Evolutionary conservation across 352 stramenopile genomes (phyloP).

Genomic region (Phytophthora rubi): DNA sequence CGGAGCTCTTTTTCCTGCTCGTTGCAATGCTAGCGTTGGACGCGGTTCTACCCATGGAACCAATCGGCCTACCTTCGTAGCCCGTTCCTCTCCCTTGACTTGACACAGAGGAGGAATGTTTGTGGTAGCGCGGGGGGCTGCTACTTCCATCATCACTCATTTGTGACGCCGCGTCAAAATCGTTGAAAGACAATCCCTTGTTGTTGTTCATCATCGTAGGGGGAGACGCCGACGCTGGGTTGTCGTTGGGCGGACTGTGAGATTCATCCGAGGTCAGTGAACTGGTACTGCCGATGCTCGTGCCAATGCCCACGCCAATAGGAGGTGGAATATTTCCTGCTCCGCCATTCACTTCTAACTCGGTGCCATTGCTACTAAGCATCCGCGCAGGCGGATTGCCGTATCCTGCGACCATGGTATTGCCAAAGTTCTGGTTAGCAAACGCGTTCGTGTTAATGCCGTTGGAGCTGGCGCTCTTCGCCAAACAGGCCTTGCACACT

Average conservation of each 20-base stretch:
- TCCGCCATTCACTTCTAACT: constrained; percentile 35
- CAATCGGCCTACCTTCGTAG: constrained; percentile 36
- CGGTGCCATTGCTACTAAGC: constrained; percentile 37
- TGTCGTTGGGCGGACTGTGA: constrained; percentile 45
- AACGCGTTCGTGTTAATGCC: constrained; percentile 6
- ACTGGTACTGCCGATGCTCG: constrained; percentile 52
- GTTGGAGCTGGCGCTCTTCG: constrained; percentile 55
- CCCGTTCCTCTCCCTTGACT: constrained; percentile 40
- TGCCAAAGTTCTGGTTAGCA: constrained; percentile 28
- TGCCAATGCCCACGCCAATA: constrained; percentile 25
- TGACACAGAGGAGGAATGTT: constrained; percentile 27
- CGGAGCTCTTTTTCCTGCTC: constrained; percentile 46
- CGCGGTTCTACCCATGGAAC: constrained; percentile 40
- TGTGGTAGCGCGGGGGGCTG: constrained; percentile 35
- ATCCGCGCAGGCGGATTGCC: constrained; percentile 24
- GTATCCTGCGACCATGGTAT: constrained; percentile 27
- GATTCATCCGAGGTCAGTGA: constrained; percentile 61
- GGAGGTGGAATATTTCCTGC: constrained; percentile 8
- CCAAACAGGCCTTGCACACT: constrained; percentile 81
- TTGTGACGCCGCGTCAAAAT: constrained; percentile 51
- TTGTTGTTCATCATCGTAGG: constrained; percentile 24
- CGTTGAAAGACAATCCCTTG: constrained; percentile 55
- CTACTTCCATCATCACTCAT: constrained; percentile 37
- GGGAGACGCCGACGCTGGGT: constrained; percentile 34
- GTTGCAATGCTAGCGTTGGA: constrained; percentile 43